phyloP scores from a whole-genome alignment of 306 rosid species.

The Adenanthera pavonina region DNA sequence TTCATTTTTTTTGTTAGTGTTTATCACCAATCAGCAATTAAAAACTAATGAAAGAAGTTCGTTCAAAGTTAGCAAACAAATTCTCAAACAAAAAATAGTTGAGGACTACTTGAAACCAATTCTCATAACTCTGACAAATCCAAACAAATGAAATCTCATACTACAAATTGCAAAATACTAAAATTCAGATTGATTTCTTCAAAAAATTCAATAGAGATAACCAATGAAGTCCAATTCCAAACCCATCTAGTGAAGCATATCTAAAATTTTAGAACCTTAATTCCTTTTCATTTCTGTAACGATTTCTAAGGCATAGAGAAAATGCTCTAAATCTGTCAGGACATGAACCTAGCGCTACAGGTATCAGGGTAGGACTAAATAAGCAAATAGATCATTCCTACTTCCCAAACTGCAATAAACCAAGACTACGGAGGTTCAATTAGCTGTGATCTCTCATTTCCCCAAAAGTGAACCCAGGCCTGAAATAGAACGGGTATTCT shows the following conservation, averaged over 20 bases:
- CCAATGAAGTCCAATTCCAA: constrained; percentile 29
- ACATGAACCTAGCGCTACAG: neutral
- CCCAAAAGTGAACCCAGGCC: constrained; percentile 36
- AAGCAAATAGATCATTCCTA: constrained; percentile 37
- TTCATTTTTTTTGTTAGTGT: neutral
- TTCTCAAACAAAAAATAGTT: neutral
- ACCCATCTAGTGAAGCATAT: constrained; percentile 25
- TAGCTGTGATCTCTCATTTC: neutral
- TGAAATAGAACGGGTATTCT: constrained; percentile 24
- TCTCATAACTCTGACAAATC: constrained; percentile 23
- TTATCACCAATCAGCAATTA: neutral
- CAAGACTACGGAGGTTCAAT: constrained; percentile 22
- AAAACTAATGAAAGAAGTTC: neutral
- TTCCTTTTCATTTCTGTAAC: neutral
- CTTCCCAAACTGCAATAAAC: constrained; percentile 32
- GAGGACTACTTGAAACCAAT: constrained; percentile 27
- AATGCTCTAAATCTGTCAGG: constrained; percentile 3
- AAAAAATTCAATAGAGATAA: neutral
- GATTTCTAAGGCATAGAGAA: constrained; percentile 4
- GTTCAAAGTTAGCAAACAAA: constrained; percentile 1
- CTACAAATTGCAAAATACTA: constrained; percentile 7
- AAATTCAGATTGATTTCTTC: constrained; percentile 23
- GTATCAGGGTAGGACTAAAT: constrained; percentile 9
- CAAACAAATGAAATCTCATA: neutral
- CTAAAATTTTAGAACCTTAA: neutral